Percentiles rank a stretch among this genome's conserved stretches.
phyloP scores from a whole-genome alignment of 495 filamentous ascomycete genomes.

The Opeltia flavorubescens region DNA sequence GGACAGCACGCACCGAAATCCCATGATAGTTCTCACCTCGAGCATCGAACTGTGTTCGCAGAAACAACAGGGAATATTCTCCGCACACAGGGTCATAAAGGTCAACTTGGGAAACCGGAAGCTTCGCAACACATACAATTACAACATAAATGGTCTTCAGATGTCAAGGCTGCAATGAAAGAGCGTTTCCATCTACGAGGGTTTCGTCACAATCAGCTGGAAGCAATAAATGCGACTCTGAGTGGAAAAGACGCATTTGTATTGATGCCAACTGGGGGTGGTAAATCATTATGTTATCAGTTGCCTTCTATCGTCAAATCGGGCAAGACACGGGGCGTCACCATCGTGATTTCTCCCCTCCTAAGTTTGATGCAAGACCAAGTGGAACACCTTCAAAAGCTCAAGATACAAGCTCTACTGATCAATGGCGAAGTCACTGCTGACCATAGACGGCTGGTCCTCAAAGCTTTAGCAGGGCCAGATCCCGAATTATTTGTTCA shows the following conservation, averaged over 20 bases:
- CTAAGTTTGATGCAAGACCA: slow-evolving; percentile 96
- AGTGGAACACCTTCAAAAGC: slow-evolving; percentile 58
- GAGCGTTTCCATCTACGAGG: slow-evolving; percentile 70
- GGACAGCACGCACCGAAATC: slow-evolving; percentile 30
- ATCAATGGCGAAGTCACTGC: slow-evolving; percentile 59
- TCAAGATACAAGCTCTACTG: slow-evolving; percentile 62
- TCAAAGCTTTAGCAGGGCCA: slow-evolving; percentile 40
- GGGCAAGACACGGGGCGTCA: slow-evolving; percentile 73
- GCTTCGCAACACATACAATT: slow-evolving; percentile 21
- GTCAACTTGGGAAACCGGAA: background rate
- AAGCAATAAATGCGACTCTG: slow-evolving; percentile 89
- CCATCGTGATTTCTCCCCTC: slow-evolving; percentile 86
- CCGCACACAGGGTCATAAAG: slow-evolving; percentile 4
- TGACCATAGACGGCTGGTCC: slow-evolving; percentile 43
- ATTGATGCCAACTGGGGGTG: slow-evolving; percentile 93
- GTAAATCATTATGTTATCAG: slow-evolving; percentile 95
- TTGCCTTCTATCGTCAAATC: slow-evolving; percentile 73
- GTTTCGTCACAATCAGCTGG: slow-evolving; percentile 83
- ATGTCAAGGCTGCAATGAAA: slow-evolving; percentile 63
- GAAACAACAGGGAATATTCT: slow-evolving; percentile 40
- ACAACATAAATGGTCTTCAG: slow-evolving; percentile 64
- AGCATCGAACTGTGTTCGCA: slow-evolving; percentile 32
- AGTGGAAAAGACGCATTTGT: slow-evolving; percentile 80
- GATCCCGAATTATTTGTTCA: slow-evolving; percentile 58
- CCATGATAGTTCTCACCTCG: slow-evolving; percentile 14